Base-by-base conservation (phyloP, 1,284 basidiomycete genomes). In the Heimioporus punctisporus region DNA sequence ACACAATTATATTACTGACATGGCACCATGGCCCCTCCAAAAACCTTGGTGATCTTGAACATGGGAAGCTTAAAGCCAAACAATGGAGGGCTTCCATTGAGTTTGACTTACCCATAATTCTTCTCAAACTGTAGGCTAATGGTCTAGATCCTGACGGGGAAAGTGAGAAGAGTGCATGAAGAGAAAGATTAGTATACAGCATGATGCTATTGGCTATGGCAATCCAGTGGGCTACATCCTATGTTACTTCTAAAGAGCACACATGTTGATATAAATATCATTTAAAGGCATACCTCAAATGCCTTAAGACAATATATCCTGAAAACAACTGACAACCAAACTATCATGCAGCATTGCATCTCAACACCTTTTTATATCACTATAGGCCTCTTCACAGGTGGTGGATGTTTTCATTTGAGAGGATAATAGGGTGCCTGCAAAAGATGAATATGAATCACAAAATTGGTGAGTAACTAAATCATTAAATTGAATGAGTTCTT, bases 331-430 rank as follows among this genome's bases (percentile, higher is more conserved):
- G 56, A 34, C 25, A 26, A 3, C 63, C 60, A 17, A 64, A 61
- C 42, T 60, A 68, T 40, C 66, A 68, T 52, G 28, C 50, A 4
- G 44, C 57, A 6, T 44, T 68, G 23, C 65, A 68, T 41, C 19
- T 67, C 5, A 34, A 48, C 4, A 53, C 60, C 34, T 64, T 64
- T 24, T 51, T 69, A 7, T 14, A 19, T 0, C 30, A 51, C 15
- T 68, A 62, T 47, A 63, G 68, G 5, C 65, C 66, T 7, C 54
- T 65, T 37, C 59, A 66, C 46, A 54, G 54, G 5, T 69, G 66
- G 68, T 67, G 64, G 64, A 60, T 61, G 28, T 71, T 64, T 46
- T 61, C 64, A 3, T 63, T 67, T 39, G 62, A 70, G 40, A 21
- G 57, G 19, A 30, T 63, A 3, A 69, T 66, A 9, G 60, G 68